Evolutionary conservation across 768 basidiomycete species (phyloP), one percentile per base, ranked within the genome.

Genomic region (Lyophyllum decastes): DNA sequence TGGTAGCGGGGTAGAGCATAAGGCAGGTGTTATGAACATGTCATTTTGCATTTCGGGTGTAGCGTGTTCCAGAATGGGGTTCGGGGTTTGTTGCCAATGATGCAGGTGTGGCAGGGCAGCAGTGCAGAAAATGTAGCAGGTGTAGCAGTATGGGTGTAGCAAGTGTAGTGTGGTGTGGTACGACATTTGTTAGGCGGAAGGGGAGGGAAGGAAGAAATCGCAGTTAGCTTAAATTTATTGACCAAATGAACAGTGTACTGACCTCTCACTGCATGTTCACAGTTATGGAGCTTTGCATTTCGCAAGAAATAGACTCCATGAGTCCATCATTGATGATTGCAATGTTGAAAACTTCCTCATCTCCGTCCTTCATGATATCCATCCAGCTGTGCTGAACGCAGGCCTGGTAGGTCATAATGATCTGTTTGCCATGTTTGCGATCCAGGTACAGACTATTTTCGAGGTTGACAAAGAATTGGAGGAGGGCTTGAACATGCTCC

Each of bases 371-470:
- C 54, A 55, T 49, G 21, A 17, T 25, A 14, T 59, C 57, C 50
- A 52, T 51, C 57, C 57, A 59, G 22, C 48, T 25, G 17, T 33
- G 38, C 6, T 41, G 22, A 12, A 54, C 58, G 5, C 58, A 34
- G 17, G 52, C 47, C 12, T 53, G 45, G 19, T 54, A 59, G 10
- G 33, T 49, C 12, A 54, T 52, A 11, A 59, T 24, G 8, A 59
- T 49, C 25, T 34, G n/a, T 26, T 50, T 27, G 16, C 58, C 58
- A 27, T 59, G 38, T 40, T 49, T 27, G 40, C 40, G 52, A 38
- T 35, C 22, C 11, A 46, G 5, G 12, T 25, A 49, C n/a, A 48
- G 52, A 48, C 48, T 47, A 26, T 35, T 54, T 9, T 59, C 48
- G 4, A 58, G 27, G 7, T 53, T 21, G 25, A 52, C 25, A 45